Evolutionary conservation across 176 grass and related monocot species (phyloP), one percentile per base, ranked within the genome.

Genomic region (bread wheat (Triticum aestivum)): DNA sequence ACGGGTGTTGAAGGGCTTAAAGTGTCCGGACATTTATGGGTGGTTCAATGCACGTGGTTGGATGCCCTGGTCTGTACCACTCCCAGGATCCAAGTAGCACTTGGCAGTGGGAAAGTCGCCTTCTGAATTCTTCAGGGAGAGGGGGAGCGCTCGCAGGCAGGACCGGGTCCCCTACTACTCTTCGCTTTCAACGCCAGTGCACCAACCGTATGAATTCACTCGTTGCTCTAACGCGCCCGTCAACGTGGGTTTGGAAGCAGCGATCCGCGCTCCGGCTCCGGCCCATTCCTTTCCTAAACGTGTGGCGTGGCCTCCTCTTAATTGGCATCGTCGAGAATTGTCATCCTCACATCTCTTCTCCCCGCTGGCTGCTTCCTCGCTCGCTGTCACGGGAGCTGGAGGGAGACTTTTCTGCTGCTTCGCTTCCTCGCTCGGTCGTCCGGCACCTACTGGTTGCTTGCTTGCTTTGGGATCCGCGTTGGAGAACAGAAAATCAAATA

Each of bases 201-300:
- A 79, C 33, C 75, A 8, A 65, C 79, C 62, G 8, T 18, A n/a
- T 26, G 15, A 61, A 35, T 64, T 41, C 14, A 26, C 51, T 39
- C 13, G 3, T 7, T 42, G 39, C 39, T 8, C 9, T 34, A 20
- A 11, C 24, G 41, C 56, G 89, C 10, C 24, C 42, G 89, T 90
- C 84, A 87, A 83, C 80, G 74, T 65, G 75, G 64, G 84, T 77
- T 89, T 77, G 88, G 89, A 87, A 26, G 79, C 84, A 79, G 80
- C 89, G 61, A 84, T 87, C 81, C 17, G 61, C 34, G 44, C n/a
- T 58, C 61, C 34, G 11, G 3, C 8, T 42, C 41, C 41, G 41
- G 41, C 21, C 41, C 39, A 0, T 10, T 10, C 41, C 33, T 26
- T 71, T 62, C 9, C 64, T 66, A 64, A 74, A 29, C 6, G 58